phyloP scores from a whole-genome alignment of 352 stramenopile genomes.

The Pythium utonaiense region DNA sequence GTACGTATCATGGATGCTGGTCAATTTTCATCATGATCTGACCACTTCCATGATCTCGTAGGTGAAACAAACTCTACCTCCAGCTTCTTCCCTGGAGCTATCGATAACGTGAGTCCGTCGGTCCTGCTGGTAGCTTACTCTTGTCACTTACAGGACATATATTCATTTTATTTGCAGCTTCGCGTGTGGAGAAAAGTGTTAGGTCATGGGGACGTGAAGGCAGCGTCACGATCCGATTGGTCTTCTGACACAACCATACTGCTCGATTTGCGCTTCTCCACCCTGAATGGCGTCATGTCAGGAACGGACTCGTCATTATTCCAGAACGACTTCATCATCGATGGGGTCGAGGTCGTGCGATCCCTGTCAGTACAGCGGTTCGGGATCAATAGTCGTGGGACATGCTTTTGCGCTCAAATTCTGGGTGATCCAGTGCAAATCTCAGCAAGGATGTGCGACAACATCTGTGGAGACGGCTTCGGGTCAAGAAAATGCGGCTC shows the following conservation, averaged over 20 bases:
- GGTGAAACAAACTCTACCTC: too few relatives aligned
- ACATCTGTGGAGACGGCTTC: background rate
- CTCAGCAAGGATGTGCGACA: conserved; percentile 23
- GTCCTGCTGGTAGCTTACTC: too few relatives aligned
- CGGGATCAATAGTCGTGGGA: conserved; percentile 28
- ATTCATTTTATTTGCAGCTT: too few relatives aligned
- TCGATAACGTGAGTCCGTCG: conserved; percentile 57
- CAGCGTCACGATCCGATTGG: background rate
- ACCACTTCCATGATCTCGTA: background rate
- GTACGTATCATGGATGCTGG: conserved; percentile 14
- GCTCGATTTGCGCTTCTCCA: conserved; percentile 30
- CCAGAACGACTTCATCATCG: conserved; percentile 39
- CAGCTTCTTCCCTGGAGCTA: conserved; percentile 20
- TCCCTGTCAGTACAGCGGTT: conserved; percentile 19
- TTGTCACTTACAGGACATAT: too few relatives aligned
- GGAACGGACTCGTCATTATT: conserved; percentile 30
- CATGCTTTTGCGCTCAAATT: conserved; percentile 40
- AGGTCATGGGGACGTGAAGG: background rate
- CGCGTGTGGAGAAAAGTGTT: conserved; percentile 17
- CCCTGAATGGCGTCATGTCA: conserved; percentile 17
- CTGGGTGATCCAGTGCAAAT: background rate
- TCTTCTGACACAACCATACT: conserved; percentile 26
- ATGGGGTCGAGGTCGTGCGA: conserved; percentile 20
- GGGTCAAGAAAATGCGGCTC: conserved; percentile 18
- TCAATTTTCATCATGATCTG: background rate